Conservation (phyloP, 2,329 filamentous ascomycete species). For the Aspergillus texensis region DNA sequence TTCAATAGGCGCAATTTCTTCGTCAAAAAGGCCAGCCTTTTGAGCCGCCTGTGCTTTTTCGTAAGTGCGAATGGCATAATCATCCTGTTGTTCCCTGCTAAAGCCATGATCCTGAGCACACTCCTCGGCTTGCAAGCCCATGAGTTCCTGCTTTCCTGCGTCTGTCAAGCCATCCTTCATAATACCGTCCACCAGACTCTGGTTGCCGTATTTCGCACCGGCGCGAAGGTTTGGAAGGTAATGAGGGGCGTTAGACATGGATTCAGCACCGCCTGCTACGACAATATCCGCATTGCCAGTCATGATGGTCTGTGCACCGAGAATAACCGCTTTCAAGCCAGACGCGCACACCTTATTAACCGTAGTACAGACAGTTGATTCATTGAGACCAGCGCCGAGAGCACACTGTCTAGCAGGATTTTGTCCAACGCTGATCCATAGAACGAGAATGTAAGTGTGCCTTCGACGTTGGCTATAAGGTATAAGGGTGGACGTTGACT, state of each 20-base stretch:
- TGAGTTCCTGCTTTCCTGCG: slow-evolving; percentile 88
- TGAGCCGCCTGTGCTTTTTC: slow-evolving; percentile 88
- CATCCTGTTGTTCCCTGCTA: slow-evolving; percentile 83
- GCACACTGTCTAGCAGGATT: slow-evolving; percentile 95
- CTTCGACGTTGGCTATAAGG: neutral
- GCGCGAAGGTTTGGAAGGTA: slow-evolving; percentile 86
- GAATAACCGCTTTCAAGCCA: slow-evolving; percentile 87
- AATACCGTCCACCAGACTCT: slow-evolving; percentile 84
- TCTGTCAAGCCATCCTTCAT: slow-evolving; percentile 94
- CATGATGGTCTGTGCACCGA: slow-evolving; percentile 96
- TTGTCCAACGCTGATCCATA: slow-evolving; percentile 74
- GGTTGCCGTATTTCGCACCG: slow-evolving; percentile 92
- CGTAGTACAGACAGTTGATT: slow-evolving; percentile 82
- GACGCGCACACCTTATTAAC: slow-evolving; percentile 99
- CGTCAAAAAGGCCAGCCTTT: slow-evolving; percentile 76
- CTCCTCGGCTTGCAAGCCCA: slow-evolving; percentile 91
- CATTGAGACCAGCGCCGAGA: slow-evolving; percentile 80
- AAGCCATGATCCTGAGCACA: slow-evolving; percentile 84
- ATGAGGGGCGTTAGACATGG: slow-evolving; percentile 97
- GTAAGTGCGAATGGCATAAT: slow-evolving; percentile 94
- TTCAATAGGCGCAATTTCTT: slow-evolving; percentile 88
- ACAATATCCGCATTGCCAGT: slow-evolving; percentile 91
- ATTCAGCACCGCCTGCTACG: slow-evolving; percentile 92
- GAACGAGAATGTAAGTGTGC: slow-evolving; percentile 8
- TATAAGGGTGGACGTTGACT: slow-evolving; percentile 27